Evolutionary conservation across 2,329 filamentous ascomycete genomes (phyloP).

Genomic region (Cladosporium phlei): DNA sequence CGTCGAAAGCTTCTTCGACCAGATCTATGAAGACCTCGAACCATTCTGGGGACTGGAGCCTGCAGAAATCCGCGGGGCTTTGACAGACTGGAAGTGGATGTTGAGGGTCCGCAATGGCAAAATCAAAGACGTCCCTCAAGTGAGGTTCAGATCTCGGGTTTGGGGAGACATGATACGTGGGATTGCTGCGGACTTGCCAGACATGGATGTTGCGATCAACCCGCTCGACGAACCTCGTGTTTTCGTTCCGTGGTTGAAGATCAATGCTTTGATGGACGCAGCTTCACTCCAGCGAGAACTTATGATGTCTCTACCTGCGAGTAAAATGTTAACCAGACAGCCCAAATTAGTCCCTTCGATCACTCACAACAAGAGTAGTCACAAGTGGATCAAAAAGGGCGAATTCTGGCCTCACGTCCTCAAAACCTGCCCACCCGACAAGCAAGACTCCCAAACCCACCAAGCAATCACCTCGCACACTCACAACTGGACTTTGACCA

Average conservation of each 20-base stretch:
- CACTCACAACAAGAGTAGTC: background rate
- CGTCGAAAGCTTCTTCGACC: constrained; percentile 46
- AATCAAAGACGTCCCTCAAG: constrained; percentile 21
- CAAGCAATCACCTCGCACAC: background rate
- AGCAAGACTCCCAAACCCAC: background rate
- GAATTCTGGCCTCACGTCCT: background rate
- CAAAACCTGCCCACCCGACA: background rate
- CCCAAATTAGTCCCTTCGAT: background rate
- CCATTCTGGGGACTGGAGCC: constrained; percentile 44
- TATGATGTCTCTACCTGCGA: background rate
- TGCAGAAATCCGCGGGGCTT: constrained; percentile 33
- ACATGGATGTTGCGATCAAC: constrained; percentile 57
- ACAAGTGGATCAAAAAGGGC: constrained; percentile 4
- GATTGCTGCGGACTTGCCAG: constrained; percentile 42
- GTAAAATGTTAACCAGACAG: background rate
- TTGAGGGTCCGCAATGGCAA: constrained; percentile 36
- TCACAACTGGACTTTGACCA: constrained; percentile 8
- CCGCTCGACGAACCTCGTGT: constrained; percentile 53
- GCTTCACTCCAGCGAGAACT: background rate
- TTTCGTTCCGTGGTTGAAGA: constrained; percentile 52
- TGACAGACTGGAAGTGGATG: constrained; percentile 29
- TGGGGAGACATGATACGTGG: constrained; percentile 35
- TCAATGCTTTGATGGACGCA: constrained; percentile 35
- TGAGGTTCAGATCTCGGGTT: background rate
- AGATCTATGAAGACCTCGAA: constrained; percentile 43